These are phyloP conservation scores for Xylariaceae sp. DNA, from an alignment of 2,329 filamentous ascomycete species.

Conservation along the genomic window DNA sequence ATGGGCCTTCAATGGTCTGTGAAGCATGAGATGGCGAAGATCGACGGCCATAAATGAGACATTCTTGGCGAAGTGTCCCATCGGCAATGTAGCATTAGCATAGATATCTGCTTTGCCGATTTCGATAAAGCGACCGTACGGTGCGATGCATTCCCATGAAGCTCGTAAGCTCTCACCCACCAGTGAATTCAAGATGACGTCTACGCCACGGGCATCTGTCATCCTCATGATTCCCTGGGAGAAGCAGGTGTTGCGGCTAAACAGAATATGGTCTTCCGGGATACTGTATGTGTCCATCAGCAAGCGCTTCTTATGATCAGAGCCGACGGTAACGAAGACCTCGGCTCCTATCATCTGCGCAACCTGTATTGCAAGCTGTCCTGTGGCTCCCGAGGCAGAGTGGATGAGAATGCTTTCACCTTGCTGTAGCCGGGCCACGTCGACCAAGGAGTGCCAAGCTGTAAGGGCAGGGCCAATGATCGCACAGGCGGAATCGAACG, in stretches of 20 bases:
- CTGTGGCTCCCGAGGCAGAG: constrained; percentile 19
- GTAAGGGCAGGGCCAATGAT: constrained; percentile 21
- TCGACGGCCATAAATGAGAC: background rate
- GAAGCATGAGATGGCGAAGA: background rate
- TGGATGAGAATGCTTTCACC: constrained; percentile 25
- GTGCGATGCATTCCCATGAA: background rate
- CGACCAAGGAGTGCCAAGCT: constrained; percentile 25
- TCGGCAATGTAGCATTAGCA: background rate
- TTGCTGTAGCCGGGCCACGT: constrained; percentile 23
- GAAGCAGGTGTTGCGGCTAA: background rate
- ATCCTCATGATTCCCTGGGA: background rate
- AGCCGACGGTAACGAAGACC: background rate
- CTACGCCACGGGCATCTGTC: background rate
- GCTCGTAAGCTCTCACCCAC: background rate
- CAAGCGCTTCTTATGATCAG: background rate
- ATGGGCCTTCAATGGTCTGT: too few relatives aligned
- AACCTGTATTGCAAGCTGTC: constrained; percentile 17
- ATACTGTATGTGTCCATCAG: background rate
- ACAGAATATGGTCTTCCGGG: background rate
- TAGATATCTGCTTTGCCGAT: background rate
- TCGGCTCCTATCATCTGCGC: background rate
- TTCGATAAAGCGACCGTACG: background rate
- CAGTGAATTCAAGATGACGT: background rate
- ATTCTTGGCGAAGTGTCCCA: background rate
- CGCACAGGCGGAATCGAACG: constrained; percentile 13